Conservation (phyloP, 441 rosid species). For the Omphalea diandra region DNA sequence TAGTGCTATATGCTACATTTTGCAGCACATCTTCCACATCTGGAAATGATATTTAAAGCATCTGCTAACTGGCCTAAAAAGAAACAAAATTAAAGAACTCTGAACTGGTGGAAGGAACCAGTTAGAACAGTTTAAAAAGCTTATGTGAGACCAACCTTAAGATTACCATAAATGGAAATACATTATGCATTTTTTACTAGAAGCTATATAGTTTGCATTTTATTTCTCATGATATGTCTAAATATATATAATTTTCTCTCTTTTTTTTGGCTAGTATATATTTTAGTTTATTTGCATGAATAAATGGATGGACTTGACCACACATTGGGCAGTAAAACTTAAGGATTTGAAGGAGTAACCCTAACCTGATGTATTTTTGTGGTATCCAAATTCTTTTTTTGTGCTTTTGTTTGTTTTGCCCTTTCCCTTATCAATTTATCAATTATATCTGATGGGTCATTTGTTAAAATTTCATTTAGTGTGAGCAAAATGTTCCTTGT, state of each 20-base stretch:
- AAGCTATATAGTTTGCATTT: neutral
- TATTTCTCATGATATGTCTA: neutral
- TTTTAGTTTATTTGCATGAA: neutral
- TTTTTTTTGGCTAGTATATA: neutral
- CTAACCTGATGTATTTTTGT: slow-evolving; percentile 1
- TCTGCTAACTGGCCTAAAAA: neutral
- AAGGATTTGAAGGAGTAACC: neutral
- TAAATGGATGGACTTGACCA: neutral
- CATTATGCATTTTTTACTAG: neutral
- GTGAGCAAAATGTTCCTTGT: neutral
- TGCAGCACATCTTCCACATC: neutral
- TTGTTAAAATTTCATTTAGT: neutral
- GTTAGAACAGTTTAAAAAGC: neutral
- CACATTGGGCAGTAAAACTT: neutral
- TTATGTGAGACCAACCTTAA: neutral
- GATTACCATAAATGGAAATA: neutral
- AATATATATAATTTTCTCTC: neutral
- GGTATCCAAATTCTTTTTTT: neutral
- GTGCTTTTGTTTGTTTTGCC: neutral
- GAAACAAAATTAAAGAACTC: slow-evolving; percentile 11
- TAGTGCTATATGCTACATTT: neutral
- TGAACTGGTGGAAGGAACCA: neutral
- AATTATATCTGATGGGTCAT: neutral
- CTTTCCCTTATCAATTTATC: neutral
- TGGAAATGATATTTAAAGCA: neutral